Percentiles rank a stretch among this genome's conserved stretches.
Evolutionary conservation across 768 basidiomycete species (phyloP).

Genomic region (Auricularia auricula-judae): DNA sequence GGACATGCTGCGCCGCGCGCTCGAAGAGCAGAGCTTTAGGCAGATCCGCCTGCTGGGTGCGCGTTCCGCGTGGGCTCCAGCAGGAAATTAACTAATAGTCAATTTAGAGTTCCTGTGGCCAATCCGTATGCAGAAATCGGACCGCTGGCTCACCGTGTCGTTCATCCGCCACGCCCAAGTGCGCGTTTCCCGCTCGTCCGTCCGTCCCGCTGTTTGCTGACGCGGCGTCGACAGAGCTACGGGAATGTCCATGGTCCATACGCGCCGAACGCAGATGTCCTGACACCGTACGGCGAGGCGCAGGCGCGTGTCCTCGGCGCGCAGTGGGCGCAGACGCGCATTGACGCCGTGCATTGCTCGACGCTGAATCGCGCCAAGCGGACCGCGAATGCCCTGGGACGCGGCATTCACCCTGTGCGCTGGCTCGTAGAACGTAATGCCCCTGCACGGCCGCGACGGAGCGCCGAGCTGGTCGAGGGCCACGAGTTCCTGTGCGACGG

Average conservation of each 20-base stretch:
- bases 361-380: neutral
- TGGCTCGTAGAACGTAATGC: neutral
- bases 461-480: neutral
- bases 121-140: conserved; percentile 73
- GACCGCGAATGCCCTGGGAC: neutral
- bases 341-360: neutral
- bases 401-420: neutral
- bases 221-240: neutral
- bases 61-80: neutral
- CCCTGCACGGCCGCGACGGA: neutral
- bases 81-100: neutral
- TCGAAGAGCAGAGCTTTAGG: neutral
- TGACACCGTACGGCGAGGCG: neutral
- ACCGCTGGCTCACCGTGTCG: conserved; percentile 51
- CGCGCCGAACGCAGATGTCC: neutral
- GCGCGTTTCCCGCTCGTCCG: neutral
- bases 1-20: neutral
- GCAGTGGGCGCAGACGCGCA: neutral
- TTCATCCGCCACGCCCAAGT: conserved; percentile 1
- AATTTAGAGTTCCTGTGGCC: conserved; percentile 17
- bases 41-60: neutral
- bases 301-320: neutral
- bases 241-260: neutral
- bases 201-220: neutral
- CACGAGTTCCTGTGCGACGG: neutral